These are phyloP conservation scores for Pleurotus platypus DNA, from an alignment of 768 basidiomycete species.

Conservation along the genomic window DNA sequence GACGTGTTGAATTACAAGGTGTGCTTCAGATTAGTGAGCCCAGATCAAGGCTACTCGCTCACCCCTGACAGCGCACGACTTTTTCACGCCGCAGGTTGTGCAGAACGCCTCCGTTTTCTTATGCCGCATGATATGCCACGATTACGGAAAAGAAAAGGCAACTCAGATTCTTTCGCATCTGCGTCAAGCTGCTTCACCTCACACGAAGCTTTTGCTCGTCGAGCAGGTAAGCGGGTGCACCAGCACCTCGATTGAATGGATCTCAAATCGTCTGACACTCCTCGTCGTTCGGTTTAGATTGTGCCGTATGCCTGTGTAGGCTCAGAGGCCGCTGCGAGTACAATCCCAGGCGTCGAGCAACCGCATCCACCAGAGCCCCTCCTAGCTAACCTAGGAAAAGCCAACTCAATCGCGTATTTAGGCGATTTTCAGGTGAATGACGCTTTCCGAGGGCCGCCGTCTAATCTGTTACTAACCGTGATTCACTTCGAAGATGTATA, in stretches of 20 bases:
- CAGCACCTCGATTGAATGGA: not conserved
- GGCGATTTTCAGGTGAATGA: constrained; percentile 22
- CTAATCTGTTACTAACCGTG: not conserved
- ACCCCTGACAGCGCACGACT: constrained; percentile 20
- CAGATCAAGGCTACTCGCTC: not conserved
- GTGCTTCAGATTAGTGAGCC: not conserved
- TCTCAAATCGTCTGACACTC: not conserved
- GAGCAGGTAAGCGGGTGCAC: constrained; percentile 12
- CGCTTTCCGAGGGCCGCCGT: not conserved
- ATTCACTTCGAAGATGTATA: constrained; percentile 21
- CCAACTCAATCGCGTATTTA: constrained; percentile 13
- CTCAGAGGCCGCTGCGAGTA: not conserved
- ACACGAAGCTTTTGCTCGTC: constrained; percentile 22
- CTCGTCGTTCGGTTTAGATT: not conserved
- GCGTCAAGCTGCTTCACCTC: constrained; percentile 17
- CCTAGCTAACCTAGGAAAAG: constrained; percentile 22
- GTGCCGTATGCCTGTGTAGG: constrained; percentile 14
- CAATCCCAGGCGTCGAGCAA: not conserved
- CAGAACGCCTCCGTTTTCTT: constrained; percentile 23
- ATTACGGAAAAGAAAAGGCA: constrained; percentile 21
- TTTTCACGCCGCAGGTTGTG: constrained; percentile 26
- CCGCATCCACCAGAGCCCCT: constrained; percentile 19
- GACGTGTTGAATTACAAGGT: constrained; percentile 24
- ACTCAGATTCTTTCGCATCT: constrained; percentile 22
- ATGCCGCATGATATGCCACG: constrained; percentile 27